phyloP scores from a whole-genome alignment of 164 flowering plant species.

The Annona squamosa region DNA sequence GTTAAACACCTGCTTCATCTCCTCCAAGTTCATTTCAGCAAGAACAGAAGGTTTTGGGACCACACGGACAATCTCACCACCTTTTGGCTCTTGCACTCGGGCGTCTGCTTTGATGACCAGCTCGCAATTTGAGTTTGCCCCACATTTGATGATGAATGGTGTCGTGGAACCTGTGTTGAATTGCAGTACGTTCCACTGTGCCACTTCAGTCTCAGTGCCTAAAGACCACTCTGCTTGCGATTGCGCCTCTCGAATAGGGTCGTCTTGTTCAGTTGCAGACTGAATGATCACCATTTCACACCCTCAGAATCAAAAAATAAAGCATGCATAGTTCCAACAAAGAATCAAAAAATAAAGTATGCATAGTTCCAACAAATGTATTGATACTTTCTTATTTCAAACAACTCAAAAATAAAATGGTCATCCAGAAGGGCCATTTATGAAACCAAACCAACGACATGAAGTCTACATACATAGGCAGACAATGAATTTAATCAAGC shows the following conservation, averaged over 20 bases:
- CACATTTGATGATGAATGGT: slow-evolving; percentile 93
- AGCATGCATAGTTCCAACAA: too few species aligned
- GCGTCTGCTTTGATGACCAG: slow-evolving; percentile 92
- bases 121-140: slow-evolving; percentile 85
- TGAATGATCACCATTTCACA: slow-evolving; percentile 22
- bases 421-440: too few species aligned
- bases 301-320: too few species aligned
- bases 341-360: too few species aligned
- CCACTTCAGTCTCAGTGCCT: slow-evolving; percentile 61
- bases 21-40: slow-evolving; percentile 79
- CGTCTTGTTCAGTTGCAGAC: slow-evolving; percentile 74
- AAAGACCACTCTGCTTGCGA: slow-evolving; percentile 33
- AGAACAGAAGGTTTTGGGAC: slow-evolving; percentile 84
- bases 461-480: too few species aligned
- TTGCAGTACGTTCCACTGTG: slow-evolving; percentile 95
- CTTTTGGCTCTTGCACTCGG: slow-evolving; percentile 80
- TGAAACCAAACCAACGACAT: too few species aligned
- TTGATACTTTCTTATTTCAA: too few species aligned
- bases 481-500: too few species aligned
- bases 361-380: too few species aligned
- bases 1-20: slow-evolving; percentile 70
- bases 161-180: slow-evolving; percentile 87
- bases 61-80: slow-evolving; percentile 85
- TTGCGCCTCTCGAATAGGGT: slow-evolving; percentile 26
- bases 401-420: too few species aligned